phyloP scores from a whole-genome alignment of 2,329 filamentous ascomycete genomes.

The Ophiocordyceps unilateralis region DNA sequence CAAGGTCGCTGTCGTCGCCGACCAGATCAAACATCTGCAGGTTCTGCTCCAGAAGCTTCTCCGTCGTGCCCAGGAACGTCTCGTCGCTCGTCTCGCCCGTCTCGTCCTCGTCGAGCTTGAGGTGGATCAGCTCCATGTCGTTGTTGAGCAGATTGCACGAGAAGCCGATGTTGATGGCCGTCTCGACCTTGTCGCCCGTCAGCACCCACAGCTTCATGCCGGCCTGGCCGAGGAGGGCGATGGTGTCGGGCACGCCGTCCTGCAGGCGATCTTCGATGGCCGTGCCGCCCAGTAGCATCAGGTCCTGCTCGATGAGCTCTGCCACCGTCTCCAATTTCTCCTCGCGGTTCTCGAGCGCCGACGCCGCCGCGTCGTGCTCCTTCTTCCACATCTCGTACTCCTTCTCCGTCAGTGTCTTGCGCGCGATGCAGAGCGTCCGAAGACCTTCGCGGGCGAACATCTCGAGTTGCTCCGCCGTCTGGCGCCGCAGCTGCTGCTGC shows the following conservation, averaged over 20 bases:
- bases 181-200: conserved; percentile 97
- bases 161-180: conserved; percentile 98
- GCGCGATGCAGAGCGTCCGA: conserved; percentile 84
- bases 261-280: conserved; percentile 95
- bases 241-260: conserved; percentile 92
- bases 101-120: conserved; percentile 69
- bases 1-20: conserved; percentile 73
- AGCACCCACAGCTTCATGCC: conserved; percentile 98
- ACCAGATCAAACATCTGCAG: conserved; percentile 59
- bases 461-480: conserved; percentile 85
- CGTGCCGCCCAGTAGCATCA: conserved; percentile 78
- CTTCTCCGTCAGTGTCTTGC: conserved; percentile 54
- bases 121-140: conserved; percentile 88
- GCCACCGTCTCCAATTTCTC: conserved; percentile 84
- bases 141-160: conserved; percentile 96
- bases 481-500: conserved; percentile 65
- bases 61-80: conserved; percentile 37
- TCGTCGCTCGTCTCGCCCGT: conserved; percentile 28
- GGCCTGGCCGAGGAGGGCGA: conserved; percentile 73
- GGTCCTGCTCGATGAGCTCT: conserved; percentile 77
- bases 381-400: conserved; percentile 76
- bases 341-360: conserved; percentile 71
- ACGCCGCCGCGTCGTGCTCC: conserved; percentile 73
- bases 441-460: conserved; percentile 94
- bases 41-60: conserved; percentile 57